Percentiles rank a stretch among this genome's conserved stretches.
These are phyloP conservation scores for Xylaria flabelliformis DNA, from an alignment of 495 filamentous ascomycete species.

Conservation along the genomic window DNA sequence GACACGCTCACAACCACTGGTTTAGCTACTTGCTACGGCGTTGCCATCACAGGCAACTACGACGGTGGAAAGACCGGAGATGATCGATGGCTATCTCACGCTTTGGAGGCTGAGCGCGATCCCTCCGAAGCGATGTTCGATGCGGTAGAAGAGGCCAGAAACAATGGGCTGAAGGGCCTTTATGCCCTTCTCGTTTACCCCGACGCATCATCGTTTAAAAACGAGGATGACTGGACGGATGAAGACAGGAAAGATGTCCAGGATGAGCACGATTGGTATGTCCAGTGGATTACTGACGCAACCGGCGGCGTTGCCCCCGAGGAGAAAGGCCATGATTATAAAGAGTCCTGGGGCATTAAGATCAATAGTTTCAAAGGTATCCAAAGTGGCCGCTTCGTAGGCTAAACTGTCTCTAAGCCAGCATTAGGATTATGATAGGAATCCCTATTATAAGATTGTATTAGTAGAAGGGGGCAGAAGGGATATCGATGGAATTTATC, in stretches of 20 bases:
- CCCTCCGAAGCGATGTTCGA: background rate
- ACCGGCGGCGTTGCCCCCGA: background rate
- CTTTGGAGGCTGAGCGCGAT: background rate
- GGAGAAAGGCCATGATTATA: background rate
- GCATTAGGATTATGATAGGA: background rate
- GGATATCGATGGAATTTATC: background rate
- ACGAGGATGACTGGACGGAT: background rate
- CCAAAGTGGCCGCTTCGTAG: background rate
- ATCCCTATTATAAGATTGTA: background rate
- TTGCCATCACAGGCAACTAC: slow-evolving; percentile 5
- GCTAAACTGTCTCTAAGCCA: background rate
- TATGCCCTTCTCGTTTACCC: background rate
- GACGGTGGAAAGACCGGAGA: background rate
- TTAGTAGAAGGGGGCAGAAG: background rate
- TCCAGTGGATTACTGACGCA: slow-evolving; percentile 10
- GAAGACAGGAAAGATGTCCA: slow-evolving; percentile 2
- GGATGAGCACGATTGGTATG: background rate
- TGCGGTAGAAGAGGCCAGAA: background rate
- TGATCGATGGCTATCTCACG: background rate
- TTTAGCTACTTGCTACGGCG: slow-evolving; percentile 1
- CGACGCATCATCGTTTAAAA: background rate
- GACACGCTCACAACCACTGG: background rate
- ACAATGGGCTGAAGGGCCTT: background rate
- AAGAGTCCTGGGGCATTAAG: slow-evolving; percentile 9
- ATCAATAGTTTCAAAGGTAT: background rate